Evolutionary conservation across 208 protist species (phyloP).

Genomic region (Porcisia deanei): DNA sequence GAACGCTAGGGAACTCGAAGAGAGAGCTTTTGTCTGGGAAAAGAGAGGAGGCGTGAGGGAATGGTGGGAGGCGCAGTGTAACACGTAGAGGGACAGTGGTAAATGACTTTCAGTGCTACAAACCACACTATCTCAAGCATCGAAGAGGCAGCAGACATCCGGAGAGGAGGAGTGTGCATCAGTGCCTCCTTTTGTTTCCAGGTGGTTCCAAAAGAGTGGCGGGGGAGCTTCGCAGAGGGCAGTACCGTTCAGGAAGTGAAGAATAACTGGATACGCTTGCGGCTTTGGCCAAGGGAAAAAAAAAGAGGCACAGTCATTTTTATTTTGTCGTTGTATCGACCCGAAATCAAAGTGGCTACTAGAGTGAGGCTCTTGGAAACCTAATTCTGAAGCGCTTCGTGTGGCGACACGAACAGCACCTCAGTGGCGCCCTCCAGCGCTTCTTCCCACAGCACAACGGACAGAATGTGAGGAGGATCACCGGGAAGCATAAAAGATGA

Average conservation of each 20-base stretch:
- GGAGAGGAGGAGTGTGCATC: not conserved
- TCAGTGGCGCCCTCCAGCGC: not conserved
- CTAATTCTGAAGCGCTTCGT: not conserved
- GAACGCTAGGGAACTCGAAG: not conserved
- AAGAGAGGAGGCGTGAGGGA: not conserved
- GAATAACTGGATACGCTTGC: not conserved
- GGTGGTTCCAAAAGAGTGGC: not conserved
- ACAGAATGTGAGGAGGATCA: not conserved
- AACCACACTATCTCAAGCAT: too few relatives aligned
- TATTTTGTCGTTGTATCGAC: not conserved
- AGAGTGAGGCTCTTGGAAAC: not conserved
- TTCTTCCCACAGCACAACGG: not conserved
- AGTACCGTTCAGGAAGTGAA: not conserved
- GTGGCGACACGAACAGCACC: constrained; percentile 1
- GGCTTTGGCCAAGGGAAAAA: not conserved
- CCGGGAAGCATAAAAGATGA: constrained; percentile 6
- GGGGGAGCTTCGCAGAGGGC: not conserved
- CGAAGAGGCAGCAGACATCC: not conserved
- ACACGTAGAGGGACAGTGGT: not conserved
- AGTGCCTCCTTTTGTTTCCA: not conserved
- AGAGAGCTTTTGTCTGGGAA: not conserved
- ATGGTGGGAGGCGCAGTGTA: not conserved
- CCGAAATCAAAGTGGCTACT: not conserved
- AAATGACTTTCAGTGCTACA: not conserved
- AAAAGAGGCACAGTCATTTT: too few relatives aligned